These are phyloP conservation scores for Oligophagozyma castellii DNA, from an alignment of 1,139 yeast species.

Conservation along the genomic window DNA sequence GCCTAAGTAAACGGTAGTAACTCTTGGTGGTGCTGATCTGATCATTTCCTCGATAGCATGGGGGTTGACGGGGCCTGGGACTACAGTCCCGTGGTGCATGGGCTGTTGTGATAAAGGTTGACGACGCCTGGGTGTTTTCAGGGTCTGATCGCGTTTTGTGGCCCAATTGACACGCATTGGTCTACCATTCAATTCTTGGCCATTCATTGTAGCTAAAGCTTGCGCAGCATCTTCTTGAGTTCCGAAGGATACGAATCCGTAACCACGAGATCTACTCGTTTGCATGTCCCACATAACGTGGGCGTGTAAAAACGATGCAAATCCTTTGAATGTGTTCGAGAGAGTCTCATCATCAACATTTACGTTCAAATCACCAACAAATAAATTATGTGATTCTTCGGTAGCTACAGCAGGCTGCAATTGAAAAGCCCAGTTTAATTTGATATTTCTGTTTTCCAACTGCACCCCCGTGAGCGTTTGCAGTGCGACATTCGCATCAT, in stretches of 20 bases:
- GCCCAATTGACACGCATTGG: slow-evolving; percentile 85
- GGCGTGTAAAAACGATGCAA: slow-evolving; percentile 59
- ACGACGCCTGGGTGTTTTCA: slow-evolving; percentile 4
- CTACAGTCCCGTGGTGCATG: slow-evolving; percentile 14
- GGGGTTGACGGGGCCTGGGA: slow-evolving; percentile 29
- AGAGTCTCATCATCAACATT: slow-evolving; percentile 74
- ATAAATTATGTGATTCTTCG: slow-evolving; percentile 52
- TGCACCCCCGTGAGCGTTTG: slow-evolving; percentile 43
- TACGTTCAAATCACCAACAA: slow-evolving; percentile 76
- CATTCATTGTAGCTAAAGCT: slow-evolving; percentile 67
- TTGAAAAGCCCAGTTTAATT: slow-evolving; percentile 76
- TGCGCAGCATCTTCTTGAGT: slow-evolving; percentile 56
- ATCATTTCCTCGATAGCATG: slow-evolving; percentile 56
- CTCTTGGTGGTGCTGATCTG: slow-evolving; percentile 62
- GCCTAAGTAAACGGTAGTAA: slow-evolving; percentile 77
- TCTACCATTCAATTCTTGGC: slow-evolving; percentile 58
- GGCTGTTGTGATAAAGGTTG: slow-evolving; percentile 4
- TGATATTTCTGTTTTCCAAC: slow-evolving; percentile 40
- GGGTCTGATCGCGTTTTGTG: slow-evolving; percentile 41
- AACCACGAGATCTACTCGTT: slow-evolving; percentile 81
- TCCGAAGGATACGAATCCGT: slow-evolving; percentile 78
- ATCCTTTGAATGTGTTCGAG: slow-evolving; percentile 43
- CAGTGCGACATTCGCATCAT: slow-evolving; percentile 50
- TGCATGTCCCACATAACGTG: slow-evolving; percentile 98
- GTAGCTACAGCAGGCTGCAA: slow-evolving; percentile 44